phyloP scores from a whole-genome alignment of 306 rosid genomes.

The Prunus campanulata region DNA sequence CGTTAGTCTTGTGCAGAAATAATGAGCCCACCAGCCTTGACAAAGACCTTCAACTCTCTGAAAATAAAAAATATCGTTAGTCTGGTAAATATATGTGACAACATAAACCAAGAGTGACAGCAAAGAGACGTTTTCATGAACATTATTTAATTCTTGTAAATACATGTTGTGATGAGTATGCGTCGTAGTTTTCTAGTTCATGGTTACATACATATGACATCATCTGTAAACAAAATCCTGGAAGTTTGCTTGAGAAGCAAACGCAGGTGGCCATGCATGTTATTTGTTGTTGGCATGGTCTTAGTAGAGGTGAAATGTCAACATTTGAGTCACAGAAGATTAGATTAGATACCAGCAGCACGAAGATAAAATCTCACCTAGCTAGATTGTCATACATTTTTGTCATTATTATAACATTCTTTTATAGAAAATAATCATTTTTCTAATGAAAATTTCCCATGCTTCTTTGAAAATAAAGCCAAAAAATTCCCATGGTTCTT shows the following conservation, averaged over 20 bases:
- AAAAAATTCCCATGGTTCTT: too few species aligned
- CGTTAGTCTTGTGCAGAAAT: background rate
- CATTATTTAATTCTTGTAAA: too few species aligned
- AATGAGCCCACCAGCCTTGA: background rate
- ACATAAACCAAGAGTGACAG: too few species aligned
- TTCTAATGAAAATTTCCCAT: too few species aligned
- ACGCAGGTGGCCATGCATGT: background rate
- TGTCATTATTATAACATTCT: background rate
- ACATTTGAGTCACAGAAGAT: background rate
- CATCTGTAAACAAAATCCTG: background rate
- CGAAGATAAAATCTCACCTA: background rate
- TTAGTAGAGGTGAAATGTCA: constrained; percentile 13
- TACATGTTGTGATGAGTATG: background rate
- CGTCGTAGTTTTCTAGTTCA: background rate
- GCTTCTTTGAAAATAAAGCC: too few species aligned
- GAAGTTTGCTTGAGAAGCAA: constrained; percentile 7
- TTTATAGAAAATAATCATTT: too few species aligned
- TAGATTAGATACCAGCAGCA: background rate
- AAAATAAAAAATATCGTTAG: background rate
- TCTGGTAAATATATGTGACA: background rate
- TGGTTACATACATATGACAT: background rate
- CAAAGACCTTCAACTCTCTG: background rate
- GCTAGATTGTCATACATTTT: background rate
- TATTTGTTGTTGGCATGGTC: background rate
- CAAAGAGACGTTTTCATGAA: too few species aligned